Conservation (phyloP, 352 stramenopile genomes). For the Pythium monospermum region DNA sequence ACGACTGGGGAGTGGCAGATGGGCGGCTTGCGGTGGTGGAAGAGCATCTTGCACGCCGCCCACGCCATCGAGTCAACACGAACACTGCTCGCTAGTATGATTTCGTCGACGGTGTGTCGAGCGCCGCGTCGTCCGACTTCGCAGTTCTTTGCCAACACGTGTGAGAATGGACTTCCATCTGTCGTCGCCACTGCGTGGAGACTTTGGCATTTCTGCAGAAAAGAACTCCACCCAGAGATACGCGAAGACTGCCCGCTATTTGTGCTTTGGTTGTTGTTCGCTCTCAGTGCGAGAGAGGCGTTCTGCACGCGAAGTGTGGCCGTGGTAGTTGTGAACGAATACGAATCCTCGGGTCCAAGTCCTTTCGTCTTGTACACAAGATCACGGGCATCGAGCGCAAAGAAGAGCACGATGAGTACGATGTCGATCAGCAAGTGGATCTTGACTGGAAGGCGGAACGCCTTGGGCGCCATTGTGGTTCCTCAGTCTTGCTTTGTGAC, state of each 20-base stretch:
- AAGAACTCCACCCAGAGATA: conserved; percentile 20
- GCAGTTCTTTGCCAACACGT: conserved; percentile 16
- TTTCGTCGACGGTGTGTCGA: not conserved
- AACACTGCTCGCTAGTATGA: conserved; percentile 14
- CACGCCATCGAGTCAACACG: conserved; percentile 22
- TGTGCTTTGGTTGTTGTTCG: not conserved
- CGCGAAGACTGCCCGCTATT: not conserved
- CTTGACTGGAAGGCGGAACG: conserved; percentile 12
- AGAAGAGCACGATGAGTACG: conserved; percentile 19
- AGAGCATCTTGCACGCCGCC: conserved; percentile 24
- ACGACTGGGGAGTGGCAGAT: conserved; percentile 25
- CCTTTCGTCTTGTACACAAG: conserved; percentile 25
- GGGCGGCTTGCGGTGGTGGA: conserved; percentile 21
- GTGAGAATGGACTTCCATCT: conserved; percentile 2
- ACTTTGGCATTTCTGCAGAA: conserved; percentile 19
- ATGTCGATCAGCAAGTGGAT: conserved; percentile 22
- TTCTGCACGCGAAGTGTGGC: conserved; percentile 1
- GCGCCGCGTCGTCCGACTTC: conserved; percentile 9
- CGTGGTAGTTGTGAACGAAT: conserved; percentile 16
- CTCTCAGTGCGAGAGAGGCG: not conserved
- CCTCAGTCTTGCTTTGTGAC: no score
- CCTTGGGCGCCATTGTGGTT: not conserved
- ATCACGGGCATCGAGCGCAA: conserved; percentile 20
- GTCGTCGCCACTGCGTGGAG: conserved; percentile 9
- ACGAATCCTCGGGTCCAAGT: conserved; percentile 22